Evolutionary conservation across 768 basidiomycete species (phyloP).

Genomic region (Hygrocybe punicea): DNA sequence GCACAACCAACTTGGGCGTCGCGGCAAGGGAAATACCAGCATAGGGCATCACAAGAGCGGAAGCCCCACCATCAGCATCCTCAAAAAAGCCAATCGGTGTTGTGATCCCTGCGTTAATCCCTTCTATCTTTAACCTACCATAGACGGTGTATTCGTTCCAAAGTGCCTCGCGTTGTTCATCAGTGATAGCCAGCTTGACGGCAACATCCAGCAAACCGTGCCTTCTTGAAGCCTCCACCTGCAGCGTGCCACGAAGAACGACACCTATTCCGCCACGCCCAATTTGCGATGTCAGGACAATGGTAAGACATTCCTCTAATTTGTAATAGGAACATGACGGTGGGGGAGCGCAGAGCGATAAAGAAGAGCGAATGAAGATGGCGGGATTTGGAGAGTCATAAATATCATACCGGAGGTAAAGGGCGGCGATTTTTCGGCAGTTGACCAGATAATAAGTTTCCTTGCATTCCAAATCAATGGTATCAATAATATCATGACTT

Average conservation of each 20-base stretch:
- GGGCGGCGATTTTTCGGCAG: too few species aligned
- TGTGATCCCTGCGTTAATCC: slow-evolving; percentile 13
- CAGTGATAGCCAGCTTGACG: slow-evolving; percentile 17
- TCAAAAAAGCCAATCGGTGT: slow-evolving; percentile 17
- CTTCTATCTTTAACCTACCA: slow-evolving; percentile 12
- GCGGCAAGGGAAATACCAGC: slow-evolving; percentile 10
- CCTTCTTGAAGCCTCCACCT: slow-evolving; percentile 10
- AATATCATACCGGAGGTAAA: too few species aligned
- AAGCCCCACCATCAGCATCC: slow-evolving; percentile 17
- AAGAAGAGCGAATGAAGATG: too few species aligned
- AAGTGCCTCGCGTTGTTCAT: slow-evolving; percentile 16
- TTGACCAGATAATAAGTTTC: too few species aligned
- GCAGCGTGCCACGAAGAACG: slow-evolving; percentile 18
- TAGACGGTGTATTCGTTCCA: slow-evolving; percentile 17
- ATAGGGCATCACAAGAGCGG: slow-evolving; percentile 17
- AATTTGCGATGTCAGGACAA: slow-evolving; percentile 18
- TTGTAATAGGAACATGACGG: too few species aligned
- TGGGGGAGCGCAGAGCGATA: too few species aligned
- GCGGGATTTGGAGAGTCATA: too few species aligned
- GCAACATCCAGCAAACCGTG: slow-evolving; percentile 17
- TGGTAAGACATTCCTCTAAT: slow-evolving; percentile 14
- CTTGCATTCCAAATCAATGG: too few species aligned
- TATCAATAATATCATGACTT: too few species aligned
- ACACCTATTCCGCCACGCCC: slow-evolving; percentile 16
- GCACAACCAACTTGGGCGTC: slow-evolving; percentile 4